Evolutionary conservation across 164 flowering plant genomes (phyloP).

Genomic region (Vitis amurensis): DNA sequence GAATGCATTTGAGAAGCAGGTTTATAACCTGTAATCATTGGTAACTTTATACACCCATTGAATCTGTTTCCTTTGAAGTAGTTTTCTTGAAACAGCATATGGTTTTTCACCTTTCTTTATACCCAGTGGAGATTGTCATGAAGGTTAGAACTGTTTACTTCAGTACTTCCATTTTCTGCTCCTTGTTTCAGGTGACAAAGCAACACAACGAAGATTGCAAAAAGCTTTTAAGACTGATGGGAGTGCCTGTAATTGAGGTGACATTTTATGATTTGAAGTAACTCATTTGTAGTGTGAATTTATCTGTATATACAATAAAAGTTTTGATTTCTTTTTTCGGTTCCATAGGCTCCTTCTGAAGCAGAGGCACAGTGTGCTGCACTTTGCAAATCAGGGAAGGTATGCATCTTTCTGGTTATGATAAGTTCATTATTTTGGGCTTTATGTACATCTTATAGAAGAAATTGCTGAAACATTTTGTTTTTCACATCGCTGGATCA

Average conservation of each 20-base stretch:
- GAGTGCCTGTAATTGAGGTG: conserved; percentile 97
- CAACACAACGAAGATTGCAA: conserved; percentile 98
- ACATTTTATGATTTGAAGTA: conserved; percentile 5
- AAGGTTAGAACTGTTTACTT: too few relatives aligned
- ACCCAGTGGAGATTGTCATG: too few relatives aligned
- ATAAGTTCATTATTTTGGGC: neutral
- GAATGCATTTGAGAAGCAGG: too few relatives aligned
- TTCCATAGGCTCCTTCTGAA: conserved; percentile 87
- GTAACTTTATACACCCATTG: too few relatives aligned
- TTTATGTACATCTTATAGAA: neutral
- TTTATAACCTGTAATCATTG: too few relatives aligned
- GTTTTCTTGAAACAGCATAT: too few relatives aligned
- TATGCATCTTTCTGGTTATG: conserved; percentile 23
- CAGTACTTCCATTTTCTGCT: too few relatives aligned
- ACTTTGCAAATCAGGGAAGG: conserved; percentile 89
- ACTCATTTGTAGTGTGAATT: neutral
- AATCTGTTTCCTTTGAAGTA: too few relatives aligned
- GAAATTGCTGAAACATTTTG: too few relatives aligned
- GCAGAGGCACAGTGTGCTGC: conserved; percentile 99
- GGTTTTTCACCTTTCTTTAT: too few relatives aligned
- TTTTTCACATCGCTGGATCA: too few relatives aligned
- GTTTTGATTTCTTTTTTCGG: conserved; percentile 4
- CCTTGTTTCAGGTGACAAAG: conserved; percentile 65
- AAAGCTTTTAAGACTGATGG: conserved; percentile 87
- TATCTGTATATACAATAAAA: neutral